Percentiles rank a stretch among this genome's conserved stretches.
phyloP scores from a whole-genome alignment of 495 filamentous ascomycete species.

The Pyronema omphalodes region DNA sequence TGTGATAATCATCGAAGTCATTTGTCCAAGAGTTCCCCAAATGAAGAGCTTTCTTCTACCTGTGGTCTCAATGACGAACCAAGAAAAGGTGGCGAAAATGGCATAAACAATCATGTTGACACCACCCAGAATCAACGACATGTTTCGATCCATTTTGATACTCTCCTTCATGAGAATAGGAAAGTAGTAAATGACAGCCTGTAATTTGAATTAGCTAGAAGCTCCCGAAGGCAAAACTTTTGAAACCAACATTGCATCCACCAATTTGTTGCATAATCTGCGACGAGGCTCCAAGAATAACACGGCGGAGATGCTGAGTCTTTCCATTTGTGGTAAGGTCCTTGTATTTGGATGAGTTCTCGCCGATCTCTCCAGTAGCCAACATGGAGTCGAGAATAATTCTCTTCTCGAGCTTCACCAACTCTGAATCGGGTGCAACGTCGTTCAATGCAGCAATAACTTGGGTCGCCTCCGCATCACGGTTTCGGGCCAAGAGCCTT shows the following conservation, averaged over 20 bases:
- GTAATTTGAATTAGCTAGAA: not conserved
- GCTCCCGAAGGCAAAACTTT: not conserved
- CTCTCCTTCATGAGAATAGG: constrained; percentile 55
- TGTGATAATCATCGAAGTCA: constrained; percentile 53
- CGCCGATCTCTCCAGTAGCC: constrained; percentile 38
- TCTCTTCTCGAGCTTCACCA: constrained; percentile 35
- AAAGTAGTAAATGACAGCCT: constrained; percentile 73
- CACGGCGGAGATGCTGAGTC: constrained; percentile 46
- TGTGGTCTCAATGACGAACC: constrained; percentile 62
- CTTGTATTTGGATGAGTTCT: constrained; percentile 35
- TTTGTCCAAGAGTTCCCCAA: constrained; percentile 49
- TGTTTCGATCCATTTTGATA: constrained; percentile 37
- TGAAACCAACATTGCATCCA: constrained; percentile 22
- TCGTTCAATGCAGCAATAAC: constrained; percentile 53
- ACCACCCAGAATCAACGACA: constrained; percentile 54
- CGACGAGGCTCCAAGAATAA: constrained; percentile 40
- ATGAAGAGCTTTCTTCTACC: constrained; percentile 57
- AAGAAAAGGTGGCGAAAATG: constrained; percentile 58
- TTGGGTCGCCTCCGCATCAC: constrained; percentile 45
- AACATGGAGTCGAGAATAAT: constrained; percentile 47
- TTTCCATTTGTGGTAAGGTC: constrained; percentile 43
- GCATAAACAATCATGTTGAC: constrained; percentile 67
- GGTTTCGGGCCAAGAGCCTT: constrained; percentile 43
- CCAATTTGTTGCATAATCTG: constrained; percentile 68
- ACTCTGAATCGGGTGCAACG: constrained; percentile 36